Base-by-base conservation (phyloP, 345 rosid species). In the Salix viminalis region DNA sequence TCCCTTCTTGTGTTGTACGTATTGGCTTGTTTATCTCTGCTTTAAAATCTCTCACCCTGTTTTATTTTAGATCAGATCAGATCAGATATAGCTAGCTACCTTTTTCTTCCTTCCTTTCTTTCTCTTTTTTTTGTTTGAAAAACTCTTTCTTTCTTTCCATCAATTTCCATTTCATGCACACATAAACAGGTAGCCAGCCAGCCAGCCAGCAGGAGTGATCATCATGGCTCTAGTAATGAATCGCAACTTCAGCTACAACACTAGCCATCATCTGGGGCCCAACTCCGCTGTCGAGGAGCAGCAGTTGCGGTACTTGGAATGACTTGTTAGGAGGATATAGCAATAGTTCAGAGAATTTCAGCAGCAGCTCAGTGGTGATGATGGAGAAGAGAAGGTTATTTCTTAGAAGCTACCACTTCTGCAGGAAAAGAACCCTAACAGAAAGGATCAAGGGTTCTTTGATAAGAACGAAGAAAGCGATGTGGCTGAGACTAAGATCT, bases 331-430 rank as follows among this genome's bases (percentile, higher is more conserved):
- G 52, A 46, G 52, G 52, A 46, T 46, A 46, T 14, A 46, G 52
- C 52, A 46, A 46, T 15, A 46, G 52, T 14, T 46, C 52, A 15
- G 52, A 46, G 52, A 18, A 46, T 46, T 46, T 13, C 52, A 46
- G 19, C 52, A 46, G 41, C 74, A 71, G 39, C 71, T 71, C 44
- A 50, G 37, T 26, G 19, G 60, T 75, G 83, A 78, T 87, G 85
- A 84, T 89, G 85, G 97, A 92, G 91, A 92, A 92, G 91, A 84
- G 98, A 72, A 96, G 90, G 81, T 37, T 90, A 71, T 94, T 94
- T 71, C 73, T 92, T 58, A 88, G 91, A 66, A 94, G 96, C 84
- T 91, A 94, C 77, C 96, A 90, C 67, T 94, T 94, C 85, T 79
- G 90, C 26, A 83, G 93, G 62, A 92, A 90, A 79, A 81, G 76